Conservation (phyloP, 495 filamentous ascomycete genomes). For the Penicillium psychrofluorescens region DNA sequence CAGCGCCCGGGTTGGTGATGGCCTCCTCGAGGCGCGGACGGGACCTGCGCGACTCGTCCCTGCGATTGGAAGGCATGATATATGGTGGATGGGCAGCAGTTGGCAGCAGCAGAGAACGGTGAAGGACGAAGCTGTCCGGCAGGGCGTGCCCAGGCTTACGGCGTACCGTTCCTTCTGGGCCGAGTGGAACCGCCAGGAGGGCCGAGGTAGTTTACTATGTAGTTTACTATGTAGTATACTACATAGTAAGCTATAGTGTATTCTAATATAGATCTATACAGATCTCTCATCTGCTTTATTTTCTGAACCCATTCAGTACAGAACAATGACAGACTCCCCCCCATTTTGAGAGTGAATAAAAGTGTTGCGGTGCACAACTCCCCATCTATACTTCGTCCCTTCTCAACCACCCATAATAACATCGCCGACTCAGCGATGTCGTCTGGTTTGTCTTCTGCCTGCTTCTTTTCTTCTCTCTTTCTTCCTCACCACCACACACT, state of each 20-base stretch:
- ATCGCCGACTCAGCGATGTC: not conserved
- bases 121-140: not conserved
- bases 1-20: constrained; percentile 74
- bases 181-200: constrained; percentile 5
- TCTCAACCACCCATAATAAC: not conserved
- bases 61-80: constrained; percentile 14
- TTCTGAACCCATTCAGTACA: no score
- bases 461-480: constrained; percentile 1
- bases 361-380: no score
- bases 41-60: constrained; percentile 12
- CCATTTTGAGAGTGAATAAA: no score
- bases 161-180: constrained; percentile 44
- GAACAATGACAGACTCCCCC: no score
- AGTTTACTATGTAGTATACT: no score
- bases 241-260: no score
- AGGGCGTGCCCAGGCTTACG: constrained; percentile 38
- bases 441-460: not conserved
- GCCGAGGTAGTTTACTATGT: no score
- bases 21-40: constrained; percentile 51
- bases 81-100: not conserved
- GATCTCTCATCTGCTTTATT: no score
- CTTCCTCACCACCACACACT: not conserved
- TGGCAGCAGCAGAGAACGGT: not conserved
- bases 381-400: not conserved
- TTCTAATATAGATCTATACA: no score